Evolutionary conservation across 2,329 filamentous ascomycete genomes (phyloP), one percentile per base, ranked within the genome.

Genomic region (Trichophyton simii): DNA sequence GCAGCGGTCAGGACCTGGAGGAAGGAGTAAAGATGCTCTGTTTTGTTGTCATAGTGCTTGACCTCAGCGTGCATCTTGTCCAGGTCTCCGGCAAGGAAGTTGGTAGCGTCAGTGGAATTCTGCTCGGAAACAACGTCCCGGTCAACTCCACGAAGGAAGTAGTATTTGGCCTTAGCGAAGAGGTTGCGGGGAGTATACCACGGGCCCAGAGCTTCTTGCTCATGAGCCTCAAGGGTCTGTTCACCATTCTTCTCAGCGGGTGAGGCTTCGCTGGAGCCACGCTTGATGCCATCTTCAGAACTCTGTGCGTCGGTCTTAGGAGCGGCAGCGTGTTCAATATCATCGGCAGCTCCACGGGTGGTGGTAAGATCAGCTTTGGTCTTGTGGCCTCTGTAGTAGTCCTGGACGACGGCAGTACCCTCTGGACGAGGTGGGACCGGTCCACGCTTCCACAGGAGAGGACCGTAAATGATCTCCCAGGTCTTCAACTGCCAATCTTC

Each of bases 21-120:
- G 65, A 74, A 79, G 0, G 77, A 78, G 72, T 74, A 79, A 58
- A 78, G 69, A 67, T 80, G 76, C 66, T 79, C 78, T 13, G 78
- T 76, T 3, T 73, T 71, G 62, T 75, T 75, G 65, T 79, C 77
- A 64, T 79, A 79, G 4, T 69, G 69, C 41, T 72, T 70, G 7
- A 77, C 77, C n/a, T 71, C 70, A 38, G 74, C 68, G 65, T 78
- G 76, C 57, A 72, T 74, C 59, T 67, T 71, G 58, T 67, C 72
- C n/a, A 75, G 73, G 48, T 67, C 67, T 3, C 70, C 70, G 3
- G 72, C 74, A 62, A 76, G 71, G 63, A 77, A 75, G 50, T 18
- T 18, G 25, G 50, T 36, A 8, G 50, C 3, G 2, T 25, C 7
- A 2, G 15, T 3, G n/a, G 11, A 28, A 15, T 36, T n/a, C 50